These are phyloP conservation scores for Globisporangium iwayamae DNA, from an alignment of 352 stramenopile species.

Conservation along the genomic window DNA sequence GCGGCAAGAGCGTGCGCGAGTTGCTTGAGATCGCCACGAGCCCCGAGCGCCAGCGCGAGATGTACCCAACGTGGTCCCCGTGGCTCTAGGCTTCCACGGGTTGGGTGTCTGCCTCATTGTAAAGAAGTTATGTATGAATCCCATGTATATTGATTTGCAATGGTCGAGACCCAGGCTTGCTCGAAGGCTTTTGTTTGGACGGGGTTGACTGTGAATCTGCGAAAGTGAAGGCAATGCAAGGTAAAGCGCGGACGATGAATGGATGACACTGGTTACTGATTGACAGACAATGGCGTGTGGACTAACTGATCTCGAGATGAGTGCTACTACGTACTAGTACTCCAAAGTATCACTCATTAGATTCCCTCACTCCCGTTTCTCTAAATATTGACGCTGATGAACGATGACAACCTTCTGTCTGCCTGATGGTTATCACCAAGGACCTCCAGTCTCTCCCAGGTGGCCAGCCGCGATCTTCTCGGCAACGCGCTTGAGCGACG, in stretches of 20 bases:
- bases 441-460: neutral
- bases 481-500: slow-evolving; percentile 33
- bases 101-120: neutral
- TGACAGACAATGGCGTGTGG: slow-evolving; percentile 7
- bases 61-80: slow-evolving; percentile 86
- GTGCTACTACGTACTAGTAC: too few species aligned
- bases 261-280: slow-evolving; percentile 6
- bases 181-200: neutral
- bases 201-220: neutral
- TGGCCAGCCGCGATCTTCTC: slow-evolving; percentile 17
- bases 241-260: slow-evolving; percentile 3
- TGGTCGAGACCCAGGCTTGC: neutral
- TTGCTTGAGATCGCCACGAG: slow-evolving; percentile 82
- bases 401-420: neutral
- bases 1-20: slow-evolving; percentile 73
- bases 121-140: slow-evolving; percentile 3
- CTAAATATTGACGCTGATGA: slow-evolving; percentile 9
- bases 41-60: slow-evolving; percentile 74
- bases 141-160: neutral
- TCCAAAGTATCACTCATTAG: too few species aligned
- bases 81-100: slow-evolving; percentile 56
- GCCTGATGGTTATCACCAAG: neutral
- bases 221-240: neutral
- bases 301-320: too few species aligned
- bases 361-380: neutral